Evolutionary conservation across 768 basidiomycete species (phyloP), one percentile per base, ranked within the genome.

Genomic region (Cystofilobasidium macerans): DNA sequence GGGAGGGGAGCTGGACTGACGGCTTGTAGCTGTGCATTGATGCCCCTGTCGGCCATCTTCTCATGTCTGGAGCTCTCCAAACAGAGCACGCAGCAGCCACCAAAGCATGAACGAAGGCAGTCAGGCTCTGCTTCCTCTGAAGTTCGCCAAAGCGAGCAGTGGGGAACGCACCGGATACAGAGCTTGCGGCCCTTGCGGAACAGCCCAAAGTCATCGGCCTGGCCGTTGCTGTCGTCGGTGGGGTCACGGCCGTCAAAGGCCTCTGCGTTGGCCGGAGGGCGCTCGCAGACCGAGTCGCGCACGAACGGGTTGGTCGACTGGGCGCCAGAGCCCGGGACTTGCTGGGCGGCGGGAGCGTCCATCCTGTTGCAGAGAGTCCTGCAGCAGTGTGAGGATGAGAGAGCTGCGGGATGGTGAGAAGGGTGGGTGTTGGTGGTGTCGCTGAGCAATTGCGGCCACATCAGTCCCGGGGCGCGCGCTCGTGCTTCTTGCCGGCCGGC

Each of bases 1-100:
- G n/a, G n/a, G n/a, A 42, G 35, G 22, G 4, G n/a, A 47, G 66
- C 65, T 28, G 28, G 35, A 77, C 83, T 72, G 69, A 89, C 93
- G 80, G 86, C 84, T 76, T 97, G 94, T 9, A 98, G 81, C 78
- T 86, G 91, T 68, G 89, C 78, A 75, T 88, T 95, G 28, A 88
- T 92, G 18, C 89, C 89, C 77, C 94, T 85, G 78, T 98, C 91
- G 7, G 94, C 94, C 85, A 94, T 98, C 56, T 93, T 82, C 78
- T 93, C 89, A 77, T 98, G 94, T n/a, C 65, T 67, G 47, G 8
- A 22, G 20, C 14, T 42, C n/a, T n/a, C 9, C 36, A 38, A 14
- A 38, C 8, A 38, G 36, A 8, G 14, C 36, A 8, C 8, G 7
- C 36, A 38, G 36, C 36, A 14, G 14, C 36, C 36, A 7, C 8